Percentiles rank a stretch among this genome's conserved stretches.
Evolutionary conservation across 2,329 filamentous ascomycete genomes (phyloP).

Genomic region (Fulvia fulva): DNA sequence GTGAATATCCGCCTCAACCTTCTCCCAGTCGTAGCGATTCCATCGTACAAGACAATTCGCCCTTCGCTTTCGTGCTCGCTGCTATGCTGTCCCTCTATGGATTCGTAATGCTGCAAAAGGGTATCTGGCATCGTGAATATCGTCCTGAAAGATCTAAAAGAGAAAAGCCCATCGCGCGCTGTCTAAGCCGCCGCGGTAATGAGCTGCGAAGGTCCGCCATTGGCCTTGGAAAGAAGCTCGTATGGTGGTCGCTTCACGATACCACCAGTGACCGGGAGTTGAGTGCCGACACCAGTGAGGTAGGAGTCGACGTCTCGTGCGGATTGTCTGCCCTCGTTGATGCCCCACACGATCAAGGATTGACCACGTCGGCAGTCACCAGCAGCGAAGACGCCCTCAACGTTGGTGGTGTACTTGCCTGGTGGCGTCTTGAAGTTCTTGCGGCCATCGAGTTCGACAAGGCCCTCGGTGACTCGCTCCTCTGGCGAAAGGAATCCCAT

Average conservation of each 20-base stretch:
- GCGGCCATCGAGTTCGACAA: conserved; percentile 83
- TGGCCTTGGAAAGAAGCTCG: conserved; percentile 55
- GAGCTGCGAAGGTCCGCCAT: conserved; percentile 37
- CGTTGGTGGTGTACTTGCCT: conserved; percentile 83
- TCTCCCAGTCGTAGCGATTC: conserved; percentile 8
- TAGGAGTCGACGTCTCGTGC: conserved; percentile 88
- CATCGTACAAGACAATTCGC: conserved; percentile 11
- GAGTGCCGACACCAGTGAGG: conserved; percentile 70
- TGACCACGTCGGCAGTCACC: conserved; percentile 94
- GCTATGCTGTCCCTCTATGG: conserved; percentile 14
- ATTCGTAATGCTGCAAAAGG: conserved; percentile 26
- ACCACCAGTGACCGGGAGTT: conserved; percentile 84
- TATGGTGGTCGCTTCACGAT: conserved; percentile 81
- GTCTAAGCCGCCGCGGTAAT: conserved; percentile 28
- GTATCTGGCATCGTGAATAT: conserved; percentile 25
- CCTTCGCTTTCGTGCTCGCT: conserved; percentile 6
- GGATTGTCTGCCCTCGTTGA: conserved; percentile 92
- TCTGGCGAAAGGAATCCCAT: conserved; percentile 98
- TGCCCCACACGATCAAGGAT: conserved; percentile 95
- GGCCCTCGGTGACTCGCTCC: conserved; percentile 78
- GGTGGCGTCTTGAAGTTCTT: conserved; percentile 95
- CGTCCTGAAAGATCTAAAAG: conserved; percentile 8
- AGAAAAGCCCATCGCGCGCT: conserved; percentile 8
- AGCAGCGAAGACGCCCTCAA: conserved; percentile 85
- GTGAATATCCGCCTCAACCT: conserved; percentile 5